These are phyloP conservation scores for Ogataea chonburiensis DNA, from an alignment of 805 yeast species.

Conservation along the genomic window DNA sequence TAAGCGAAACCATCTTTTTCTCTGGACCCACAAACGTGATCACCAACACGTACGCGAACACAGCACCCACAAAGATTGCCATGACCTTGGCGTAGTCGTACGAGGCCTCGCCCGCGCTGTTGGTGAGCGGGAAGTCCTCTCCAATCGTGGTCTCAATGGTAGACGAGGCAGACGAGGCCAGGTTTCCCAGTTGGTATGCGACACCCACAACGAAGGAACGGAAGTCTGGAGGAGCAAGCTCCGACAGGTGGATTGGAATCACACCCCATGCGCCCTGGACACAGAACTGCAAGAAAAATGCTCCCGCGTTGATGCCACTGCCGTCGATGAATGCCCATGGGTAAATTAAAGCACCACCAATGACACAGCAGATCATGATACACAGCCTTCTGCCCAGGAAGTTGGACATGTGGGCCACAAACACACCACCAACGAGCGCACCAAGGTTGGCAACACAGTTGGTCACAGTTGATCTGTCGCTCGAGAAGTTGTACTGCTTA, in stretches of 20 bases:
- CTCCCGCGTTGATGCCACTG: constrained; percentile 55
- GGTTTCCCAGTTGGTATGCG: constrained; percentile 67
- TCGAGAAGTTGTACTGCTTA: constrained; percentile 42
- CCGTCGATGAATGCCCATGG: constrained; percentile 56
- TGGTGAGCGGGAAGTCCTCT: constrained; percentile 46
- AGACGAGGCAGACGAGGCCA: constrained; percentile 64
- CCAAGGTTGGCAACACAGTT: constrained; percentile 59
- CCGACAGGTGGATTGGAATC: constrained; percentile 59
- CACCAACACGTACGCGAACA: constrained; percentile 50
- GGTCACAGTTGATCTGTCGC: constrained; percentile 50
- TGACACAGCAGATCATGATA: constrained; percentile 48
- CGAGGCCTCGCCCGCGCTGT: constrained; percentile 30
- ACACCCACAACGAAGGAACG: constrained; percentile 63
- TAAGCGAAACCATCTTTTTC: constrained; percentile 35
- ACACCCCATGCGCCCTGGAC: constrained; percentile 76
- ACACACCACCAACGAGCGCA: constrained; percentile 55
- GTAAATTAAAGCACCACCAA: constrained; percentile 61
- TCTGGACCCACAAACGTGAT: constrained; percentile 62
- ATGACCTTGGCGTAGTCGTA: constrained; percentile 59
- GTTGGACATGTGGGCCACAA: constrained; percentile 55
- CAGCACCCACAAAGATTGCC: constrained; percentile 68
- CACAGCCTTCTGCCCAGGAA: constrained; percentile 56
- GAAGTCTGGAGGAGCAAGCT: constrained; percentile 60
- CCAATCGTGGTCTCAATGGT: constrained; percentile 70
- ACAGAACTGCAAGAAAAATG: constrained; percentile 57